Evolutionary conservation across 768 basidiomycete genomes (phyloP), one percentile per base, ranked within the genome.

Genomic region (Floccularia luteovirens): DNA sequence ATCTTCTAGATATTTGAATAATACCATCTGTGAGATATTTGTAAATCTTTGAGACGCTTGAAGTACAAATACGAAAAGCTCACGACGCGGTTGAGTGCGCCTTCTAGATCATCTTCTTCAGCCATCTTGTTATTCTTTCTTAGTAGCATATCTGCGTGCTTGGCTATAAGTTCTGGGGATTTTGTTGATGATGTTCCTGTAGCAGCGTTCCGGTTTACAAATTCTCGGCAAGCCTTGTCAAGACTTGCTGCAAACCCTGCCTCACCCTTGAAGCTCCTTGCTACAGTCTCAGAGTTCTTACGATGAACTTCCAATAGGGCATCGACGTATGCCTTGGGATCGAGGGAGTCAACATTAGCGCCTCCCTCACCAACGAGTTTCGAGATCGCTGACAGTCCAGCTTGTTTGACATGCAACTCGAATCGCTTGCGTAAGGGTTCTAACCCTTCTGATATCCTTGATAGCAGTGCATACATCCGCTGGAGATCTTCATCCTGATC

Each of bases 1-100:
- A 69, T 99, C 94, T 59, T 96, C 92, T 50, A 99, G 83, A 59
- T 97, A 98, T 62, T 94, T 94, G 85, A 99, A 99, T 39, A 98
- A 68, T 22, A 93, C 73, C 96, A 99, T 98, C 96, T 99, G 54
- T 2, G 46, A 10, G 13, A 31, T n/a, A n/a, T n/a, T n/a, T n/a
- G n/a, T n/a, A 31, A 6, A 41, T 5, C 16, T 31, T 14, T 7
- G 16, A 17, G 32, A 8, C 32, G 32, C n/a, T 17, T 8, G 30
- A 5, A 10, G 16, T 19, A 17, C n/a, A 41, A 20, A 33, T n/a
- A 11, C 13, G 24, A 14, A 14, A 6, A 20, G 47, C 82, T 37
- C 66, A 94, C 94, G 47, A 92, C 90, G 50, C 91, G 89, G 61
- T 92, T 90, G 30, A 99, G 61, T 8, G 90, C 90, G 41, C 83